phyloP scores from a whole-genome alignment of 768 basidiomycete genomes.

The Leucocoprinus leucothites region DNA sequence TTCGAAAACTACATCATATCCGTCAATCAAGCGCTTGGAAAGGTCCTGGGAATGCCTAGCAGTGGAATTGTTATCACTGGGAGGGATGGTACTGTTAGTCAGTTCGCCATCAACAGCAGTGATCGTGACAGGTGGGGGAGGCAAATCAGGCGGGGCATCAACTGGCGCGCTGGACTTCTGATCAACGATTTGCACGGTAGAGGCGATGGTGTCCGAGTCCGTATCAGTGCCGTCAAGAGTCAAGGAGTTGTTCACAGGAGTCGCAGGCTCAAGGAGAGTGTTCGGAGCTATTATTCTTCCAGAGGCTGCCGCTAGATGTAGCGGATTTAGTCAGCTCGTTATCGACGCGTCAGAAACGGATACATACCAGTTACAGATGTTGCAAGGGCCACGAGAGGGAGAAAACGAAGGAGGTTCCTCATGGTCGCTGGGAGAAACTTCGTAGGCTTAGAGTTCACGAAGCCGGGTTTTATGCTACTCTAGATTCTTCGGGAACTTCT shows the following conservation, averaged over 20 bases:
- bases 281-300: slow-evolving; percentile 20
- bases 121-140: slow-evolving; percentile 32
- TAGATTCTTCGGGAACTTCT: not conserved
- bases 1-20: slow-evolving; percentile 36
- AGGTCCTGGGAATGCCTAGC: slow-evolving; percentile 15
- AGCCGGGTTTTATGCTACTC: slow-evolving; percentile 2
- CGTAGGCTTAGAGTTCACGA: not conserved
- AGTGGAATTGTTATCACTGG: not conserved
- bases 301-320: slow-evolving; percentile 17
- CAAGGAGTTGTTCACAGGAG: slow-evolving; percentile 15
- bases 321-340: not conserved
- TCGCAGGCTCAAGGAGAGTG: slow-evolving; percentile 9
- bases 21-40: slow-evolving; percentile 21
- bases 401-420: slow-evolving; percentile 12
- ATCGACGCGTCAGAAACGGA: not conserved
- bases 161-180: slow-evolving; percentile 34
- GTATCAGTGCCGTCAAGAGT: slow-evolving; percentile 25
- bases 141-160: slow-evolving; percentile 29
- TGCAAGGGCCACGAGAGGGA: slow-evolving; percentile 19
- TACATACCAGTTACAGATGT: slow-evolving; percentile 20
- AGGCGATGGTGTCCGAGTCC: slow-evolving; percentile 30
- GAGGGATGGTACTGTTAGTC: slow-evolving; percentile 18
- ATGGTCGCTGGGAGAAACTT: slow-evolving; percentile 5
- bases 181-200: slow-evolving; percentile 31
- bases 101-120: slow-evolving; percentile 44